Evolutionary conservation across 345 rosid species (phyloP), one percentile per base, ranked within the genome.

Genomic region (Camelina neglecta): DNA sequence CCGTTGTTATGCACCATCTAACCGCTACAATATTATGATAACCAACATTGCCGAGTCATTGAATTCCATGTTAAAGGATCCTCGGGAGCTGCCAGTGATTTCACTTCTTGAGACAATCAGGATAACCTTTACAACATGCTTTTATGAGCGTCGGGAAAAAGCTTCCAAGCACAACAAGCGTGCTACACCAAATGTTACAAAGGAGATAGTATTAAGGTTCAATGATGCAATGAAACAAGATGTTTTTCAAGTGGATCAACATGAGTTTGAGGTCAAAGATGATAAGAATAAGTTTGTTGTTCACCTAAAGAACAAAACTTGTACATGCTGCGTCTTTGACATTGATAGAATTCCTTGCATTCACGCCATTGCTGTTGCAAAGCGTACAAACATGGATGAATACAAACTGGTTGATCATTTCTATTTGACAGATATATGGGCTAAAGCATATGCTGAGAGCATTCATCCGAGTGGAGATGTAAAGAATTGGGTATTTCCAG

Each of bases 221-320:
- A 31, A 7, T 4, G 8, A 4, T 7, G 48, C 48, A 20, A 65
- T 67, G 60, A 21, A 1, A 18, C 60, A 51, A 4, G 47, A 13
- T 4, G 15, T 67, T 21, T 36, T 8, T n/a, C 36, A 36, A 21
- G 21, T 53, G 1, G 8, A 51, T 38, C 21, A 8, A 1, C 13
- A 2, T 12, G 72, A 53, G 20, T 67, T 67, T 53, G 45, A 66
- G 8, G 33, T 66, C 1, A 66, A 50, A 7, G 59, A 35, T 7
- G 7, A 36, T 0, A 16, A 16, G 2, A 16, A 6, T 1, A 60
- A 36, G 4, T 38, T n/a, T 60, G 8, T 36, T 16, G 64, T 60
- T 0, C 11, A 59, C 3, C 8, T 35, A 4, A 35, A n/a, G 12
- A 16, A n/a, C 1, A 59, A 4, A 5, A 16, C n/a, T 3, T 64